Conservation (phyloP, 148 eudicot species). For the Drosera capensis region DNA sequence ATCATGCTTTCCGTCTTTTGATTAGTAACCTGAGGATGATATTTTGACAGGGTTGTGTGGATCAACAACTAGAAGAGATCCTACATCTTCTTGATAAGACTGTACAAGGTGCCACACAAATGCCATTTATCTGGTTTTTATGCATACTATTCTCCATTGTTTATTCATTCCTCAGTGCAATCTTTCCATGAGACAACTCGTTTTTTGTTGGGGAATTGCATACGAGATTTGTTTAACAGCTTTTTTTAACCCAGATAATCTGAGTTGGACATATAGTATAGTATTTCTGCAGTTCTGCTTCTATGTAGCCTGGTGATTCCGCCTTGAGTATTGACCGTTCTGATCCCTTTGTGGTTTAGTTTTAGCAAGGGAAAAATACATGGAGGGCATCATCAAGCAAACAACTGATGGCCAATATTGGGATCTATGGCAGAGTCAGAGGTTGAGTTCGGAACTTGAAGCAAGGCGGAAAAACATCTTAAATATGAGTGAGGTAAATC, state of each 20-base stretch:
- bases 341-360: conserved; percentile 26
- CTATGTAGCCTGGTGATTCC: too few species aligned
- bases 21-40: neutral
- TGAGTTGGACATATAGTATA: too few species aligned
- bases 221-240: too few species aligned
- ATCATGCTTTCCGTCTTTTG: neutral
- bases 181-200: too few species aligned
- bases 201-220: too few species aligned
- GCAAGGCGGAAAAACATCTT: conserved; percentile 42
- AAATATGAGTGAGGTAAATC: conserved; percentile 54
- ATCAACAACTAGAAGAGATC: conserved; percentile 25
- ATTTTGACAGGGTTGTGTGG: conserved; percentile 30
- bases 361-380: conserved; percentile 57
- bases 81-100: conserved; percentile 60
- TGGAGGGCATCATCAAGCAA: conserved; percentile 78
- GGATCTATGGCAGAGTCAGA: conserved; percentile 83
- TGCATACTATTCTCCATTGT: neutral
- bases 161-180: too few species aligned
- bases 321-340: neutral
- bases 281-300: too few species aligned
- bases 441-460: conserved; percentile 77
- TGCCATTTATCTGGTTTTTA: neutral
- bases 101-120: conserved; percentile 47
- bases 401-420: conserved; percentile 62
- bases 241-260: too few species aligned